Percentiles rank a stretch among this genome's conserved stretches.
Evolutionary conservation across 345 rosid genomes (phyloP).

Genomic region (Carallia pectinifolia): DNA sequence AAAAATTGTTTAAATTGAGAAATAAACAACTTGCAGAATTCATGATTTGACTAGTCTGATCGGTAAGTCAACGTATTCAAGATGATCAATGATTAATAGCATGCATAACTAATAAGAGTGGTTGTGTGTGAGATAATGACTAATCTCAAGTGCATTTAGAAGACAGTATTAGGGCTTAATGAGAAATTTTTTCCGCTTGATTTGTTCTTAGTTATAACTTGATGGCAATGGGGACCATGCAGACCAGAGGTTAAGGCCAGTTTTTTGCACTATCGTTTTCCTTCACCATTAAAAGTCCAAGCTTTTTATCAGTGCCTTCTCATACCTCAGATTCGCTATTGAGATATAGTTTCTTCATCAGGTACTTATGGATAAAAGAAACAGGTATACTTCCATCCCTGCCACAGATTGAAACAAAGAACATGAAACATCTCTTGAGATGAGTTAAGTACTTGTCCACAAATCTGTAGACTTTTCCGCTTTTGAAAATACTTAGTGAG

Average conservation of each 20-base stretch:
- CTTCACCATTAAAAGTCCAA: neutral
- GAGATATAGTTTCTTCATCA: slow-evolving; percentile 32
- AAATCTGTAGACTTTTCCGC: neutral
- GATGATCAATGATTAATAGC: too few relatives aligned
- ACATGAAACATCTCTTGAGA: neutral
- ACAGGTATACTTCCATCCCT: slow-evolving; percentile 25
- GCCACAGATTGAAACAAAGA: slow-evolving; percentile 20
- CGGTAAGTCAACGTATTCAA: neutral
- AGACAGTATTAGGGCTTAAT: too few relatives aligned
- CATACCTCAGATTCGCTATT: slow-evolving; percentile 30
- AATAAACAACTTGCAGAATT: neutral
- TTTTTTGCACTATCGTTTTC: neutral
- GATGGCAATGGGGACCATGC: too few relatives aligned
- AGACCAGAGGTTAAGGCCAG: too few relatives aligned
- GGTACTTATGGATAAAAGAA: slow-evolving; percentile 35
- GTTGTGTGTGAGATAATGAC: neutral
- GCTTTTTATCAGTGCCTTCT: neutral
- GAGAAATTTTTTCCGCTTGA: too few relatives aligned
- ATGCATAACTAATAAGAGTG: neutral
- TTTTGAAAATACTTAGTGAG: too few relatives aligned
- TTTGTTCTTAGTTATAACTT: too few relatives aligned
- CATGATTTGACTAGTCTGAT: neutral
- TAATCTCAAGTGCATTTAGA: too few relatives aligned
- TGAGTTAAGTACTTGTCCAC: neutral
- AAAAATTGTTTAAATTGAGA: neutral